Evolutionary conservation across 169 alveolate species (phyloP), one percentile per base, ranked within the genome.

Genomic region (Fabrea salina): DNA sequence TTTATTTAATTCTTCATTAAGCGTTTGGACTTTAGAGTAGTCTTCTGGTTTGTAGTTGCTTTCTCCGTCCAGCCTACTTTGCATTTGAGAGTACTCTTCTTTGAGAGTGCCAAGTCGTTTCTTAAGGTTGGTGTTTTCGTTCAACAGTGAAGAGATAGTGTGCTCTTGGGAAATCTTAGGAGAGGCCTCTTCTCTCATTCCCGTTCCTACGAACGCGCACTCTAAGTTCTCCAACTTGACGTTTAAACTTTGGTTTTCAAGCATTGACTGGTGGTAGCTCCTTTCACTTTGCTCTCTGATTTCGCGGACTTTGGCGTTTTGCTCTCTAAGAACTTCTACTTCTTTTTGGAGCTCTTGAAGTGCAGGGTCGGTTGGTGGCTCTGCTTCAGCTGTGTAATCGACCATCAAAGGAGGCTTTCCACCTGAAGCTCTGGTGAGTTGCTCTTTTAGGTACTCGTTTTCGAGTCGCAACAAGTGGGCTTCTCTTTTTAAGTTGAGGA

Each of bases 101-200:
- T 91, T 95, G 41, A 93, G 77, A 33, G 80, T 61, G 41, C 59
- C 85, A 19, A 91, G 75, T 58, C 88, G 86, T 82, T 93, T 93
- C 77, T 93, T 93, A 11, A 93, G 75, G 53, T 90, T 92, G 39
- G 88, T 86, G 66, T 93, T 93, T 87, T 93, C 97, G n/a, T 88
- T 56, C 80, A 89, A 70, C 37, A 93, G 71, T 8, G 67, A 25
- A 22, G 11, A 50, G 11, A 68, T 72, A 3, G 80, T 72, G 43
- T 72, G 33, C 49, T 72, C 70, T 11, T 40, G 61, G 37, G 66
- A 43, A 19, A 68, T 44, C 19, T 30, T 44, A 8, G 78, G 67
- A 19, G 25, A 19, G 1, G 33, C 4, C 84, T 84, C 13, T 16
- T 49, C 47, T 1, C 25, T 58, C 54, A 11, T 82, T 68, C 7